These are phyloP conservation scores for Blastobotrys aristatus DNA, from an alignment of 1,139 yeast genomes.

Conservation along the genomic window DNA sequence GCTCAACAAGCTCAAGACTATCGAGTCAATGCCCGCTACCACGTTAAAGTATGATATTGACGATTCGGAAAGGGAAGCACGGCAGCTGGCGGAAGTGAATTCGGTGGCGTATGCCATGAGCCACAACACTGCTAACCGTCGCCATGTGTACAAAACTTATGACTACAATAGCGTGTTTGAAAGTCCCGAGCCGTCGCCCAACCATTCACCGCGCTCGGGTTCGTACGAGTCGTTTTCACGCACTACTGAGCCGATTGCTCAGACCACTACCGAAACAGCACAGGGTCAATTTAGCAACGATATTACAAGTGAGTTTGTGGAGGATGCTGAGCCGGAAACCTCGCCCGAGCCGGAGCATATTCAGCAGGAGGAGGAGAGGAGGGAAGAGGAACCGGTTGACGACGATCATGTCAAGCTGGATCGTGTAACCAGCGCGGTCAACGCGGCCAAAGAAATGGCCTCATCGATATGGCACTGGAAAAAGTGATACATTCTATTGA, in stretches of 20 bases:
- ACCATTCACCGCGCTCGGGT: conserved; percentile 21
- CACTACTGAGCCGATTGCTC: conserved; percentile 9
- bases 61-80: conserved; percentile 59
- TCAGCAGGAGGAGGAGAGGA: not conserved
- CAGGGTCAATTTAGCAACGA: conserved; percentile 21
- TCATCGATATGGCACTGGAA: conserved; percentile 20
- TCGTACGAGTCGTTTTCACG: conserved; percentile 15
- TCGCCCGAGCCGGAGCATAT: not conserved
- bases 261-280: conserved; percentile 21
- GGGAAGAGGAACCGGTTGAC: not conserved
- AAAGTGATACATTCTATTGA: conserved; percentile 11
- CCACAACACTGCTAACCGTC: conserved; percentile 66
- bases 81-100: conserved; percentile 38
- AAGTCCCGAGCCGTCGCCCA: conserved; percentile 27
- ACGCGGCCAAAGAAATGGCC: conserved; percentile 22
- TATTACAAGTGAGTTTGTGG: conserved; percentile 15
- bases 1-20: conserved; percentile 37
- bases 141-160: conserved; percentile 72
- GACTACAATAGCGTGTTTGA: conserved; percentile 79
- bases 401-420: conserved; percentile 1
- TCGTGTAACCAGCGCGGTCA: conserved; percentile 20
- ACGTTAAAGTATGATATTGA: conserved; percentile 74
- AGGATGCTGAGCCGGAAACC: conserved; percentile 9
- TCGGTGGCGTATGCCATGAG: conserved; percentile 49
- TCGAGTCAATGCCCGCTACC: conserved; percentile 76